These are phyloP conservation scores for Alliaria petiolata DNA, from an alignment of 345 rosid species.

Conservation along the genomic window DNA sequence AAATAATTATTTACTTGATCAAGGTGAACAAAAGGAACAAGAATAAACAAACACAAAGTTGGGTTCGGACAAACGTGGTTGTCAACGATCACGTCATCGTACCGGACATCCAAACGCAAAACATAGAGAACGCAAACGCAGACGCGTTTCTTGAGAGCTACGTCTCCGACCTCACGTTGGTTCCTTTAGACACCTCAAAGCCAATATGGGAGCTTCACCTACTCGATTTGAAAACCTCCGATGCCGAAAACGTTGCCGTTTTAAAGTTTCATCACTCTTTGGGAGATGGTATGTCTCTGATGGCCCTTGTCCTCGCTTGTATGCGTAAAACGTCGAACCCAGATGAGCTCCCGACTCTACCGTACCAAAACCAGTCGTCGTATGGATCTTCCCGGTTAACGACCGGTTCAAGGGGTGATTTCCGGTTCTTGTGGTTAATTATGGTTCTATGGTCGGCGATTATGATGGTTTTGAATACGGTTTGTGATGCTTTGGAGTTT, in stretches of 20 bases:
- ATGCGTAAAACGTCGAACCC: constrained; percentile 57
- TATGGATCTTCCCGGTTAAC: not conserved
- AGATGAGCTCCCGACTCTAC: constrained; percentile 53
- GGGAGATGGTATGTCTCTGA: constrained; percentile 60
- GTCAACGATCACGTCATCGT: constrained; percentile 50
- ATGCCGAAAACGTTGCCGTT: constrained; percentile 54
- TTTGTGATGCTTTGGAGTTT: constrained; percentile 43
- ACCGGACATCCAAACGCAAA: constrained; percentile 37
- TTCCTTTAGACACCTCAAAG: constrained; percentile 51
- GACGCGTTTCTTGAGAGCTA: constrained; percentile 61
- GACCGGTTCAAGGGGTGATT: constrained; percentile 8
- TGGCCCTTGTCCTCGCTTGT: constrained; percentile 55
- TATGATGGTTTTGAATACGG: constrained; percentile 45
- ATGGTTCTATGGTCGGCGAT: constrained; percentile 39
- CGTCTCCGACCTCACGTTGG: constrained; percentile 50
- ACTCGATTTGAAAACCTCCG: constrained; percentile 57
- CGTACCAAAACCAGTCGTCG: constrained; percentile 22
- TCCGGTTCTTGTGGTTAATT: constrained; percentile 38
- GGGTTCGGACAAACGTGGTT: constrained; percentile 54
- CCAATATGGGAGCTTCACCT: constrained; percentile 90
- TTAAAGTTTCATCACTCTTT: constrained; percentile 61
- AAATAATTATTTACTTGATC: not conserved
- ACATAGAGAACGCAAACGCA: constrained; percentile 44
- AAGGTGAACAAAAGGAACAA: constrained; percentile 37
- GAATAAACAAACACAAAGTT: constrained; percentile 45